Percentiles rank a stretch among this genome's conserved stretches.
These are phyloP conservation scores for Rubroshorea leprosula DNA, from an alignment of 345 rosid genomes.

Conservation along the genomic window DNA sequence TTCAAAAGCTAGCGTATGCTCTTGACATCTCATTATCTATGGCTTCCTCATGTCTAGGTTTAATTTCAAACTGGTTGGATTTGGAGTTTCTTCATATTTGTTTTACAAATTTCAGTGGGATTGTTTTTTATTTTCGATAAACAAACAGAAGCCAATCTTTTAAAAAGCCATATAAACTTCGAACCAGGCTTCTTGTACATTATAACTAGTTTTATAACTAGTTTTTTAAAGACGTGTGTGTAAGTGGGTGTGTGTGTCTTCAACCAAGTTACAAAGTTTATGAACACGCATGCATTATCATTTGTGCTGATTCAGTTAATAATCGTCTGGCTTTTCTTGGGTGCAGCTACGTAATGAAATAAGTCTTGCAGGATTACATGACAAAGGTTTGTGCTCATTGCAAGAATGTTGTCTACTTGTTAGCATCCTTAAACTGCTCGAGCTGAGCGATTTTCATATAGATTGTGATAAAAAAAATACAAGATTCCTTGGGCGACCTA, in stretches of 20 bases:
- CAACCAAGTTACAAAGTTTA: background rate
- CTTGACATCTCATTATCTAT: background rate
- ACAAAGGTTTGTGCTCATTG: slow-evolving; percentile 57
- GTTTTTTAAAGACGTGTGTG: no score
- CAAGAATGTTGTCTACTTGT: background rate
- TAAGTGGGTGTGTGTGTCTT: background rate
- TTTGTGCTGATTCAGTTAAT: background rate
- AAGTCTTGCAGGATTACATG: slow-evolving; percentile 65
- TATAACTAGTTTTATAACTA: no score
- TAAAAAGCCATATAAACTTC: no score
- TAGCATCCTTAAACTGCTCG: background rate
- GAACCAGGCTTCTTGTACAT: no score
- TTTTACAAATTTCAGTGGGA: background rate
- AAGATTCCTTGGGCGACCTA: no score
- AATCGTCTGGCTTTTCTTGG: background rate
- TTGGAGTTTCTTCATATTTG: background rate
- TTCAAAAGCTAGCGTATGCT: slow-evolving; percentile 55
- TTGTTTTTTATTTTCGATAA: no score
- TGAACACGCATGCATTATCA: background rate
- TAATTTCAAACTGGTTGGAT: background rate
- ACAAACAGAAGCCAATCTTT: no score
- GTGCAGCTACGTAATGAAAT: slow-evolving; percentile 59
- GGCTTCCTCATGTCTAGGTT: background rate
- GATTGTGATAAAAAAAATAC: background rate
- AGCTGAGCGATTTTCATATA: background rate